These are phyloP conservation scores for Penicillium simplicissimum DNA, from an alignment of 495 filamentous ascomycete species.

Conservation along the genomic window DNA sequence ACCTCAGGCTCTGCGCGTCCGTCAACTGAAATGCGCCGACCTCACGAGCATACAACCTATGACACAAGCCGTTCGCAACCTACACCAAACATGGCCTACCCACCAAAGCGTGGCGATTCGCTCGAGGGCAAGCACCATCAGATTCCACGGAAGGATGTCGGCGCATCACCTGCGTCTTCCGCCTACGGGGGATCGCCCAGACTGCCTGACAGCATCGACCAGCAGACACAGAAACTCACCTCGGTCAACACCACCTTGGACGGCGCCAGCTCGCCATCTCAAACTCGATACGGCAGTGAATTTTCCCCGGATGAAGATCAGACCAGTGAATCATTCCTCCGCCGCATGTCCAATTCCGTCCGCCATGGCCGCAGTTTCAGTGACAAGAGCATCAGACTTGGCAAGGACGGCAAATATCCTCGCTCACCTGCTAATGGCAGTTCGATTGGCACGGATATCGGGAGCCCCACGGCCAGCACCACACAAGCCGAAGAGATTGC, in stretches of 20 bases:
- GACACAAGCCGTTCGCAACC: slow-evolving; percentile 40
- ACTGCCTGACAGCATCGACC: slow-evolving; percentile 57
- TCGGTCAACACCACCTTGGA: slow-evolving; percentile 53
- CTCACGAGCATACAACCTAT: slow-evolving; percentile 40
- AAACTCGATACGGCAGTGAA: slow-evolving; percentile 74
- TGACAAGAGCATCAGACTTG: slow-evolving; percentile 56
- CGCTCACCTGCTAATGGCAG: slow-evolving; percentile 74
- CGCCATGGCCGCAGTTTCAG: slow-evolving; percentile 93
- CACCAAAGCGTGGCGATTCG: slow-evolving; percentile 61
- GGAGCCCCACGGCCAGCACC: slow-evolving; percentile 67
- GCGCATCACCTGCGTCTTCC: slow-evolving; percentile 30
- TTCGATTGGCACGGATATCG: slow-evolving; percentile 60
- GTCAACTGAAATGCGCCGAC: slow-evolving; percentile 40
- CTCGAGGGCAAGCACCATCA: slow-evolving; percentile 44
- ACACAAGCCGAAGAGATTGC: slow-evolving; percentile 71
- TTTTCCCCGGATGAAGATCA: slow-evolving; percentile 72
- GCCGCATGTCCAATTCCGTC: slow-evolving; percentile 87
- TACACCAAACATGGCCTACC: slow-evolving; percentile 30
- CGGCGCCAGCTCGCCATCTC: slow-evolving; percentile 58
- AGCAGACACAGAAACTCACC: slow-evolving; percentile 39
- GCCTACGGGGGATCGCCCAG: slow-evolving; percentile 49
- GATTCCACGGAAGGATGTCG: slow-evolving; percentile 38
- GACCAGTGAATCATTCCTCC: slow-evolving; percentile 66
- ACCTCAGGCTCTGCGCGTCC: slow-evolving; percentile 36
- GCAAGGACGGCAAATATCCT: slow-evolving; percentile 61